Conservation (phyloP, 768 basidiomycete species). For the Coprinellus aureogranulatus region DNA sequence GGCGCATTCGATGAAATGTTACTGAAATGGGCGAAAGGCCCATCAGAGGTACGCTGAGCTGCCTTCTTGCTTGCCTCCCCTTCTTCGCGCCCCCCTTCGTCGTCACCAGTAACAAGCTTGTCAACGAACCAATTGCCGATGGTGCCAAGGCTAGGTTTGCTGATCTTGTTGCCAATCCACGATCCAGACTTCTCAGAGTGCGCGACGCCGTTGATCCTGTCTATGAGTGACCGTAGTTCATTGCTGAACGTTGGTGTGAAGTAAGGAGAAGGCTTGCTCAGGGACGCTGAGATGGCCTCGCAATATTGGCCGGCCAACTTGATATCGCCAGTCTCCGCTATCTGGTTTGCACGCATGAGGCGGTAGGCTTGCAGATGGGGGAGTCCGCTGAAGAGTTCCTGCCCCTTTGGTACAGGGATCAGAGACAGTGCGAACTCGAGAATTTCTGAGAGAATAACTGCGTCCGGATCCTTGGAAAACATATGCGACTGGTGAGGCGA, state of each 20-base stretch:
- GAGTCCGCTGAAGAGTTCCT: slow-evolving; percentile 80
- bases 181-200: slow-evolving; percentile 75
- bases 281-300: slow-evolving; percentile 76
- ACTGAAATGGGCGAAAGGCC: slow-evolving; percentile 92
- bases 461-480: slow-evolving; percentile 66
- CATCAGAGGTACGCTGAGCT: slow-evolving; percentile 48
- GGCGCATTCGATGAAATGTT: slow-evolving; percentile 72
- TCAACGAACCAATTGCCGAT: slow-evolving; percentile 94
- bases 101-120: slow-evolving; percentile 92
- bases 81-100: slow-evolving; percentile 43
- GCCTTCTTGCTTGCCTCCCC: slow-evolving; percentile 35
- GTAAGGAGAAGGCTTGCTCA: slow-evolving; percentile 63
- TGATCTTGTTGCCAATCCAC: slow-evolving; percentile 84
- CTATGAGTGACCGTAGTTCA: slow-evolving; percentile 73
- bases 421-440: slow-evolving; percentile 87
- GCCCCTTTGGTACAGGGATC: slow-evolving; percentile 70
- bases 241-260: slow-evolving; percentile 65
- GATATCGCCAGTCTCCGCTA: slow-evolving; percentile 82
- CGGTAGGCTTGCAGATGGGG: slow-evolving; percentile 88
- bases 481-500: slow-evolving; percentile 49
- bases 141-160: slow-evolving; percentile 88
- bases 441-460: slow-evolving; percentile 84
- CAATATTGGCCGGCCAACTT: slow-evolving; percentile 86
- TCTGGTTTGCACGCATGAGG: slow-evolving; percentile 67
- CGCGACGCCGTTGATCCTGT: slow-evolving; percentile 72